Evolutionary conservation across 1,284 basidiomycete species (phyloP).

Genomic region (Austroboletus novae-zelandiae): DNA sequence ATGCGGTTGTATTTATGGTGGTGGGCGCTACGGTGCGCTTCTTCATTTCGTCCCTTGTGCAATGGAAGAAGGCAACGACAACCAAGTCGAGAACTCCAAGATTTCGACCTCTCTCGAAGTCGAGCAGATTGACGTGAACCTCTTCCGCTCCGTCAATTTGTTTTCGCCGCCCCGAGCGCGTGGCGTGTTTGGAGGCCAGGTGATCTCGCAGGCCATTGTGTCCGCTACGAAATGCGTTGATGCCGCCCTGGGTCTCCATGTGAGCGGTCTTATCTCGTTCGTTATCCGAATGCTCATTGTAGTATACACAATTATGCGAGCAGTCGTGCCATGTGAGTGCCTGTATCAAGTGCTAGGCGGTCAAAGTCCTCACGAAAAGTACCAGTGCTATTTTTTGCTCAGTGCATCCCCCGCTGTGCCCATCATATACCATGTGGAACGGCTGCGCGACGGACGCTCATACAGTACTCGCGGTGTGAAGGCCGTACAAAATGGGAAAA

Average conservation of each 20-base stretch:
- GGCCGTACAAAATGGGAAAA: constrained; percentile 71
- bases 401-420: constrained; percentile 76
- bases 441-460: constrained; percentile 77
- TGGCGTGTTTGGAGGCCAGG: constrained; percentile 89
- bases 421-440: constrained; percentile 83
- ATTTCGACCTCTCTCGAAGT: constrained; percentile 73
- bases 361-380: constrained; percentile 3
- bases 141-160: constrained; percentile 74
- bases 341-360: constrained; percentile 1
- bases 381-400: constrained; percentile 77
- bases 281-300: constrained; percentile 4
- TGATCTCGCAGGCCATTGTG: constrained; percentile 84
- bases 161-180: constrained; percentile 65
- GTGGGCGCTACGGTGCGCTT: neutral
- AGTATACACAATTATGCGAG: neutral
- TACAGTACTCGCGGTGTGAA: constrained; percentile 72
- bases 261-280: constrained; percentile 30
- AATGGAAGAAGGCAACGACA: constrained; percentile 37
- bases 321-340: constrained; percentile 69
- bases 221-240: constrained; percentile 77
- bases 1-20: neutral
- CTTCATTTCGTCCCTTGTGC: neutral
- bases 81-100: constrained; percentile 53
- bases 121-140: constrained; percentile 74
- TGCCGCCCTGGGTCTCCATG: constrained; percentile 68